Evolutionary conservation across 768 basidiomycete genomes (phyloP).

Genomic region (Macrolepiota albuminosa): DNA sequence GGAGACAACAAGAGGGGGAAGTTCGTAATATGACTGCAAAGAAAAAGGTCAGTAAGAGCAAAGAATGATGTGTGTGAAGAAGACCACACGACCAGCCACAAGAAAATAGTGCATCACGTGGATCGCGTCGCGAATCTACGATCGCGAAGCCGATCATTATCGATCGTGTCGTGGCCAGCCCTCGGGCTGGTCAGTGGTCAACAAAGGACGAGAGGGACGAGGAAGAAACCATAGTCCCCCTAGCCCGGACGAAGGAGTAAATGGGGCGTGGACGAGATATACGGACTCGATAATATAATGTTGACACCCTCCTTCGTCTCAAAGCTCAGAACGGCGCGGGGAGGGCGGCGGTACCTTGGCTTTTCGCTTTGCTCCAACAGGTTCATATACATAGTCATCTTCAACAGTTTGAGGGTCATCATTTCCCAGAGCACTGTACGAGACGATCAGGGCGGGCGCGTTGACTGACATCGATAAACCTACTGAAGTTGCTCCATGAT

Average conservation of each 20-base stretch:
- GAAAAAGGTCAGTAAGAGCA: constrained; percentile 25
- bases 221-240: constrained; percentile 76
- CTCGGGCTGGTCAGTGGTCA: constrained; percentile 34
- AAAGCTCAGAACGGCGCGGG: constrained; percentile 88
- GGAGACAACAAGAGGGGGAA: constrained; percentile 41
- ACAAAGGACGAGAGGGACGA: constrained; percentile 70
- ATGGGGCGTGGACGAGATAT: constrained; percentile 45
- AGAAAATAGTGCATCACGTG: constrained; percentile 35
- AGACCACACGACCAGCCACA: constrained; percentile 34
- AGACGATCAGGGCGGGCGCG: constrained; percentile 1
- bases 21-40: constrained; percentile 34
- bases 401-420: constrained; percentile 63
- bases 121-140: constrained; percentile 21
- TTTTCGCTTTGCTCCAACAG: constrained; percentile 64
- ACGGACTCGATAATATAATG: constrained; percentile 65
- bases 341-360: constrained; percentile 86
- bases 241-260: constrained; percentile 87
- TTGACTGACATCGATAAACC: constrained; percentile 14
- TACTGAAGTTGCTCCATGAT: constrained; percentile 93
- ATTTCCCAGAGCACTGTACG: constrained; percentile 58
- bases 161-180: constrained; percentile 26
- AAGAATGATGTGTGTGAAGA: constrained; percentile 16
- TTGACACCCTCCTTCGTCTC: constrained; percentile 83
- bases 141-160: constrained; percentile 21
- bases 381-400: constrained; percentile 80